Conservation (phyloP, 2,329 filamentous ascomycete genomes). For the Calonectria honghensis region DNA sequence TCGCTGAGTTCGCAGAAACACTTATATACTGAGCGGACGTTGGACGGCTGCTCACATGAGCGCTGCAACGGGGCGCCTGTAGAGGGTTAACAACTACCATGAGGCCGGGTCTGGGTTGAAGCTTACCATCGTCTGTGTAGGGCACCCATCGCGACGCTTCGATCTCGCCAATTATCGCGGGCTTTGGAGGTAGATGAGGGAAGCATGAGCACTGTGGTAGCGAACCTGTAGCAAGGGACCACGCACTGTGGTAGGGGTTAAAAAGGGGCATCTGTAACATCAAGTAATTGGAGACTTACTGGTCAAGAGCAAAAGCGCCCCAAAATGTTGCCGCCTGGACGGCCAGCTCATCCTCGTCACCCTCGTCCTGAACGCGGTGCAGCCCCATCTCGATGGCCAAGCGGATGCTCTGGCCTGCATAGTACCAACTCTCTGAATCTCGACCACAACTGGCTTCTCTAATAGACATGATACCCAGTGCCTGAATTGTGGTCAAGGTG, state of each 20-base stretch:
- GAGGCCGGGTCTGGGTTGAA: not conserved
- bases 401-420: constrained; percentile 82
- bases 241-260: constrained; percentile 68
- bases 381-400: constrained; percentile 83
- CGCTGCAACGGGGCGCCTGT: constrained; percentile 72
- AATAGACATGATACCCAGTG: constrained; percentile 84
- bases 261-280: constrained; percentile 25
- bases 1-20: constrained; percentile 84
- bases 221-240: constrained; percentile 79
- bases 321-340: constrained; percentile 77
- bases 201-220: constrained; percentile 76
- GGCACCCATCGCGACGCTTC: constrained; percentile 77
- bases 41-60: constrained; percentile 77
- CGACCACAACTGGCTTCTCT: constrained; percentile 83
- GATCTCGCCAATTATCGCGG: constrained; percentile 75
- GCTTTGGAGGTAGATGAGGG: constrained; percentile 74
- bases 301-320: constrained; percentile 78
- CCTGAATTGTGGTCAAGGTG: constrained; percentile 82
- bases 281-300: constrained; percentile 67
- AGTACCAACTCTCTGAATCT: constrained; percentile 83
- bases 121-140: constrained; percentile 75
- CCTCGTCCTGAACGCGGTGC: constrained; percentile 71
- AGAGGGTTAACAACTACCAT: not conserved
- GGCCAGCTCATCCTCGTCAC: constrained; percentile 73
- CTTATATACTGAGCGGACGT: constrained; percentile 80